phyloP scores from a whole-genome alignment of 805 yeast genomes.

The Ogataea siamensis region DNA sequence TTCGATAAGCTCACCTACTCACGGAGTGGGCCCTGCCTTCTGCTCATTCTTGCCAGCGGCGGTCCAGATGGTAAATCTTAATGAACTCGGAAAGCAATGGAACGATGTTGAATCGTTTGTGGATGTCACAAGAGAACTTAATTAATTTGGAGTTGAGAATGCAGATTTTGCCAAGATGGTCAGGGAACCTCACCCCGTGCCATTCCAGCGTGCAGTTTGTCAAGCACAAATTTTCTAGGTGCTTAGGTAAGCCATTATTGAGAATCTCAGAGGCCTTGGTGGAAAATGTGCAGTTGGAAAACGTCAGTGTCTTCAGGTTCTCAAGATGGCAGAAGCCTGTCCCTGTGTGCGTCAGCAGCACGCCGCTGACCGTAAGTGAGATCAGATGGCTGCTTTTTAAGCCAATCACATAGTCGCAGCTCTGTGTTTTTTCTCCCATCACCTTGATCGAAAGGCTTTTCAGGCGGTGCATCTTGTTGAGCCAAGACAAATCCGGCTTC shows the following conservation, averaged over 20 bases:
- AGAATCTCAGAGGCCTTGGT: conserved; percentile 8
- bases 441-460: conserved; percentile 16
- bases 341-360: conserved; percentile 7
- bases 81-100: conserved; percentile 20
- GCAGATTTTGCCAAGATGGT: conserved; percentile 14
- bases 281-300: conserved; percentile 17
- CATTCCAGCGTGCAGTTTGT: conserved; percentile 17
- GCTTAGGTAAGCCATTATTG: conserved; percentile 14
- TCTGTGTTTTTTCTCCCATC: conserved; percentile 14
- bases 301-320: conserved; percentile 15
- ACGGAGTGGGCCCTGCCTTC: background rate
- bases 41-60: conserved; percentile 3
- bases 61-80: conserved; percentile 19
- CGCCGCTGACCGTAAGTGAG: conserved; percentile 15
- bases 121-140: conserved; percentile 3
- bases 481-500: conserved; percentile 15
- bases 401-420: conserved; percentile 15
- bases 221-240: conserved; percentile 15
- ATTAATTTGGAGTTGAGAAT: conserved; percentile 14
- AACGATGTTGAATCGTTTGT: conserved; percentile 9
- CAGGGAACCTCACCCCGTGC: conserved; percentile 10
- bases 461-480: conserved; percentile 14
- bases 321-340: conserved; percentile 9
- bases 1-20: background rate
- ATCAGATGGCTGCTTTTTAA: conserved; percentile 9